Evolutionary conservation across 176 grass and related monocot genomes (phyloP).

Genomic region (Eleusine indica): DNA sequence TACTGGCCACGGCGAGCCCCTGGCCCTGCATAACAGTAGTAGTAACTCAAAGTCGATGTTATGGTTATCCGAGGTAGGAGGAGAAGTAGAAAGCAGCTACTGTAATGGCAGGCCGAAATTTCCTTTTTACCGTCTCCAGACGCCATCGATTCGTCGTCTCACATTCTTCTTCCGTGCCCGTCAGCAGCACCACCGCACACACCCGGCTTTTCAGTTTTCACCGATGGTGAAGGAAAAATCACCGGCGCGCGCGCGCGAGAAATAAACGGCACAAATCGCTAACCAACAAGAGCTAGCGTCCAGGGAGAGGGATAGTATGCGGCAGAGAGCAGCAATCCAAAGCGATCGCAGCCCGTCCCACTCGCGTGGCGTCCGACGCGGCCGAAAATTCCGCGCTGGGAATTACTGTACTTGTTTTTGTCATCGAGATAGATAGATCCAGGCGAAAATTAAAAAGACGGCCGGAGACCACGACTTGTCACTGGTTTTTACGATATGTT

Average conservation of each 20-base stretch:
- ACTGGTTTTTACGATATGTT: not conserved
- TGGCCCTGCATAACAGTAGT: not conserved
- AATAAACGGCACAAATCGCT: not conserved
- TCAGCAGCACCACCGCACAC: not conserved
- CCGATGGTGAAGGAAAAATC: not conserved
- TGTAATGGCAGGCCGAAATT: not conserved
- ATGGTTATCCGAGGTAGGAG: not conserved
- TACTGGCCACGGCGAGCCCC: not conserved
- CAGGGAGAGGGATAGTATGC: not conserved
- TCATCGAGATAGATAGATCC: not conserved
- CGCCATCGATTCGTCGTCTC: not conserved
- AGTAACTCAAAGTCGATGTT: not conserved
- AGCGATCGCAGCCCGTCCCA: not conserved
- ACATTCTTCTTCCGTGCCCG: not conserved
- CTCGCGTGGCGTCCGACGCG: not conserved
- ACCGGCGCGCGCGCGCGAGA: not conserved
- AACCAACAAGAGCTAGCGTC: not conserved
- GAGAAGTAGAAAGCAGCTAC: not conserved
- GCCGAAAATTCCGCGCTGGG: not conserved
- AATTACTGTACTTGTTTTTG: too few species aligned
- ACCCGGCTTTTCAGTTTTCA: not conserved
- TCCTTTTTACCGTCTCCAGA: not conserved
- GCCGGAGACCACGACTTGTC: slow-evolving; percentile 10
- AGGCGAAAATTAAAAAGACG: not conserved
- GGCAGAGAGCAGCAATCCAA: not conserved